Conservation (phyloP, 2,329 filamentous ascomycete species). For the Thielaviopsis ethacetica region DNA sequence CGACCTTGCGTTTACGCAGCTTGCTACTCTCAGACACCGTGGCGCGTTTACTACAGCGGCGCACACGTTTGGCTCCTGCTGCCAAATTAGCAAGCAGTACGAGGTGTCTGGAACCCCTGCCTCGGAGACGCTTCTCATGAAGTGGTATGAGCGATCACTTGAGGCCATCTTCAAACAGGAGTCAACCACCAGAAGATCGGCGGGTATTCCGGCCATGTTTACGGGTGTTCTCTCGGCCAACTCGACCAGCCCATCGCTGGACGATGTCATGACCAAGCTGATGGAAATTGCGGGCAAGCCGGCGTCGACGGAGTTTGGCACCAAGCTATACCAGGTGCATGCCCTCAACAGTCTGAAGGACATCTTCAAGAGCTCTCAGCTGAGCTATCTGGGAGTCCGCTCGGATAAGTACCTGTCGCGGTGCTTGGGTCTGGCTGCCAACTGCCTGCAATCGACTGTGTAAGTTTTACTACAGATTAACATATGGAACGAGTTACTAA, state of each 20-base stretch:
- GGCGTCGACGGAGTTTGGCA: slow-evolving; percentile 41
- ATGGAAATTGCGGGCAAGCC: slow-evolving; percentile 37
- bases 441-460: slow-evolving; percentile 63
- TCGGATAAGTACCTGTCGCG: slow-evolving; percentile 60
- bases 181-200: slow-evolving; percentile 76
- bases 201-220: slow-evolving; percentile 77
- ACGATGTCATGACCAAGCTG: slow-evolving; percentile 46
- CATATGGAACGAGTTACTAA: not conserved
- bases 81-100: slow-evolving; percentile 42
- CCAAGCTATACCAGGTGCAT: slow-evolving; percentile 76
- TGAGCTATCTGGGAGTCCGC: slow-evolving; percentile 53
- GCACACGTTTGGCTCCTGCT: slow-evolving; percentile 71
- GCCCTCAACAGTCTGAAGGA: slow-evolving; percentile 88
- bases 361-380: slow-evolving; percentile 67
- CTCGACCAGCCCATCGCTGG: slow-evolving; percentile 41
- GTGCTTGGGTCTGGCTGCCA: slow-evolving; percentile 63
- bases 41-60: slow-evolving; percentile 90
- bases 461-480: slow-evolving; percentile 23
- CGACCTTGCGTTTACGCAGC: slow-evolving; percentile 60
- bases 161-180: slow-evolving; percentile 57
- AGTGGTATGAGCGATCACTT: slow-evolving; percentile 61
- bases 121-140: slow-evolving; percentile 33
- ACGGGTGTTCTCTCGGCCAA: slow-evolving; percentile 63
- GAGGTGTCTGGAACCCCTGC: slow-evolving; percentile 15
- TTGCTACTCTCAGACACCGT: slow-evolving; percentile 70